Percentiles rank a stretch among this genome's conserved stretches.
These are phyloP conservation scores for Barnettozyma botsteinii DNA, from an alignment of 805 yeast genomes.

Conservation along the genomic window DNA sequence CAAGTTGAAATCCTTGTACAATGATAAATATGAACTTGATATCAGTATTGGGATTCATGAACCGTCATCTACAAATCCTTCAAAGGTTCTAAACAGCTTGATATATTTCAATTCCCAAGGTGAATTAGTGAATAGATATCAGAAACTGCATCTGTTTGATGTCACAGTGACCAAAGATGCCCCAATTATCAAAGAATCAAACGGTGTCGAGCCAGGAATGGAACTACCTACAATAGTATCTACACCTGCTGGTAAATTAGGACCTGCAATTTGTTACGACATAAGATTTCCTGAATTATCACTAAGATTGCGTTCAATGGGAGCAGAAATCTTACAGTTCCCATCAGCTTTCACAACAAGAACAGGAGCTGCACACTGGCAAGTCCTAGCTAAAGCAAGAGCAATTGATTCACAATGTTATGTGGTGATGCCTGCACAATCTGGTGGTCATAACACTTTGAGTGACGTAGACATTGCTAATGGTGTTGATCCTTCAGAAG, in stretches of 20 bases:
- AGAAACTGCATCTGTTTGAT: conserved; percentile 85
- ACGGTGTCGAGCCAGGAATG: conserved; percentile 76
- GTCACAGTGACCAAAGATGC: conserved; percentile 67
- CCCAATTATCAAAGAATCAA: conserved; percentile 69
- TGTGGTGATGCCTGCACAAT: conserved; percentile 86
- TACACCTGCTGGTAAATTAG: conserved; percentile 59
- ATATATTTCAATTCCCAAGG: conserved; percentile 69
- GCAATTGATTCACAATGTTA: conserved; percentile 87
- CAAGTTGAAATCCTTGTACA: conserved; percentile 34
- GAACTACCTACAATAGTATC: conserved; percentile 47
- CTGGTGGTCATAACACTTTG: conserved; percentile 50
- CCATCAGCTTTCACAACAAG: conserved; percentile 93
- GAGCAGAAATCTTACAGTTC: conserved; percentile 72
- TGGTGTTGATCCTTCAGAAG: conserved; percentile 20
- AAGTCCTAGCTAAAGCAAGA: conserved; percentile 66
- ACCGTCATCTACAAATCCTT: conserved; percentile 41
- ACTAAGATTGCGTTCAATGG: conserved; percentile 51
- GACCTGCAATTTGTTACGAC: conserved; percentile 79
- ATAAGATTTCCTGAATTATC: conserved; percentile 83
- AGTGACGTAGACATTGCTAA: conserved; percentile 30
- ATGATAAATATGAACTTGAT: conserved; percentile 30
- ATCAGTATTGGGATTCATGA: conserved; percentile 90
- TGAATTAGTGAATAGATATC: conserved; percentile 60
- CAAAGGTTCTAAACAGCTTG: conserved; percentile 62
- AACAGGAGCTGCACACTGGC: conserved; percentile 93